Evolutionary conservation across 352 stramenopile genomes (phyloP).

Genomic region (Bremia lactucae): DNA sequence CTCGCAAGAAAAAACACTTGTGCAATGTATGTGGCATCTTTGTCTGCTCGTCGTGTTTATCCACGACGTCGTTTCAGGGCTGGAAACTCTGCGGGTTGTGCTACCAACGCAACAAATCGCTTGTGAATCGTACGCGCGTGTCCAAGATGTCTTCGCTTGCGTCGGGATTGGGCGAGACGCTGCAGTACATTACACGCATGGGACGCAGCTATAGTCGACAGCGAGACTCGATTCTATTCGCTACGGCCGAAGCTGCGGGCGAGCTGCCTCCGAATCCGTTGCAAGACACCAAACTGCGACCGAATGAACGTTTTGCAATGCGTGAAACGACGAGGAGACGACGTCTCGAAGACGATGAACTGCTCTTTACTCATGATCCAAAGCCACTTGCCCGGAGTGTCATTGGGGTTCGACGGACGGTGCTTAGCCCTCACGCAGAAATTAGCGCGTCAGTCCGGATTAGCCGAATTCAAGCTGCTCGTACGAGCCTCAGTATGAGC

Average conservation of each 20-base stretch:
- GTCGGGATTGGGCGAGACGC: slow-evolving; percentile 20
- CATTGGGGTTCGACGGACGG: slow-evolving; percentile 17
- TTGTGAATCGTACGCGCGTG: slow-evolving; percentile 44
- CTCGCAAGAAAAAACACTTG: slow-evolving; percentile 45
- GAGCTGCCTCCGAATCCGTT: slow-evolving; percentile 19
- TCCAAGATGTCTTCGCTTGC: slow-evolving; percentile 39
- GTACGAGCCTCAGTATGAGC: slow-evolving; percentile 17
- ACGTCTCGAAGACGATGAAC: slow-evolving; percentile 19
- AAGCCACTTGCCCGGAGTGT: slow-evolving; percentile 26
- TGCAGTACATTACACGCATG: slow-evolving; percentile 27
- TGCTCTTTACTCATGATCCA: slow-evolving; percentile 19
- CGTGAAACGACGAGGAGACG: slow-evolving; percentile 11
- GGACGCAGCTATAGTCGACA: slow-evolving; percentile 27
- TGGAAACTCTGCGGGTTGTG: slow-evolving; percentile 55
- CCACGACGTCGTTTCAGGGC: slow-evolving; percentile 45
- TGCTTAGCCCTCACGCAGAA: slow-evolving; percentile 12
- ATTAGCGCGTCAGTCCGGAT: no score
- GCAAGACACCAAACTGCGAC: slow-evolving; percentile 21
- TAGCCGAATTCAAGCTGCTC: slow-evolving; percentile 4
- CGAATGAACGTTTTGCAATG: slow-evolving; percentile 6
- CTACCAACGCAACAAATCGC: slow-evolving; percentile 48
- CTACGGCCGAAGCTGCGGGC: slow-evolving; percentile 20
- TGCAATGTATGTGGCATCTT: slow-evolving; percentile 57
- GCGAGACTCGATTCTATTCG: slow-evolving; percentile 30
- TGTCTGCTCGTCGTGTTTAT: slow-evolving; percentile 48